Conservation (phyloP, 768 basidiomycete genomes). For the Suillus americanus region DNA sequence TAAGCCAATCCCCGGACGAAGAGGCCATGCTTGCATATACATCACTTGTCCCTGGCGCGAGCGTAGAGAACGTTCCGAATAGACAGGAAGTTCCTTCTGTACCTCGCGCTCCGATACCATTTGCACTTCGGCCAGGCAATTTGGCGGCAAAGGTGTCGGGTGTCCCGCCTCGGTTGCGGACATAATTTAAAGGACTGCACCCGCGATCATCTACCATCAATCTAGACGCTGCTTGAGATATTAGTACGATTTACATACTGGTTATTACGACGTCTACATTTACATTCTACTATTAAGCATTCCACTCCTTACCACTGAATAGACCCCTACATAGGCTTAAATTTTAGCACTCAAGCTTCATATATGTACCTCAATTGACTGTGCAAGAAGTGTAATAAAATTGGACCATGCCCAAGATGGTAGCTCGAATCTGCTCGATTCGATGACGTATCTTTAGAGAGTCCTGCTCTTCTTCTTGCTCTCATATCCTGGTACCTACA, state of each 20-base stretch:
- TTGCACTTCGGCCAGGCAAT: conserved; percentile 8
- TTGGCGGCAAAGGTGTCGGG: conserved; percentile 4
- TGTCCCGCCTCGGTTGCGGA: neutral
- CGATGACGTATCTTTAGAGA: neutral
- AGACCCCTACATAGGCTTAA: too few species aligned
- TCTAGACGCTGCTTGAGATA: neutral
- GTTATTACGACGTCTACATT: neutral
- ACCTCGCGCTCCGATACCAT: neutral
- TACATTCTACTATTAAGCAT: neutral
- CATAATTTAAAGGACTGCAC: neutral
- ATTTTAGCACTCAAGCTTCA: too few species aligned
- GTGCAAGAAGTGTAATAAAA: neutral
- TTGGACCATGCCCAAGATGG: neutral
- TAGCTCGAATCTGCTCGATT: neutral
- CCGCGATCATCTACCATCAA: too few species aligned
- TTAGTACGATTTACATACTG: neutral
- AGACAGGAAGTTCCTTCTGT: conserved; percentile 7
- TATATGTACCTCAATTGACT: neutral
- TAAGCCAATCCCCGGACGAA: conserved; percentile 20
- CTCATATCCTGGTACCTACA: neutral
- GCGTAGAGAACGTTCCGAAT: neutral
- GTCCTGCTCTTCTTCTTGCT: neutral
- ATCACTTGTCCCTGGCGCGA: conserved; percentile 1
- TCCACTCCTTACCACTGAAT: neutral
- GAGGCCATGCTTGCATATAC: conserved; percentile 8